Base-by-base conservation (phyloP, 2,329 filamentous ascomycete genomes). In the Exophiala xenobiotica region DNA sequence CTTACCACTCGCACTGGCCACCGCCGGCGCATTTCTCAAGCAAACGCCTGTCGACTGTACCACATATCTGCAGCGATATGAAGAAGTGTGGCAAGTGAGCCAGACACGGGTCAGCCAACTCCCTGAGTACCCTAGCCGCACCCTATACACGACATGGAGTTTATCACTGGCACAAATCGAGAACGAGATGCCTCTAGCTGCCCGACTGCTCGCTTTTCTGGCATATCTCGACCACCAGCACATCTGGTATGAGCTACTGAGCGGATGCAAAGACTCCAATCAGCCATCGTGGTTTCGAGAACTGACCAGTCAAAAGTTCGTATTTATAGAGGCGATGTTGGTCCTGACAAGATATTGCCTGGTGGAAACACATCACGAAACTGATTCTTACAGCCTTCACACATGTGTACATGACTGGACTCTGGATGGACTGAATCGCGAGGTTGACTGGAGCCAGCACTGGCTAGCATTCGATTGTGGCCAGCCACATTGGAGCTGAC, bases 11-110 rank as follows among this genome's bases (percentile, higher is more conserved):
- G 74, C 75, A 1, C 66, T 78, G 11, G 62, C 72, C 3, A 70
- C 73, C n/a, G 74, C 75, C 16, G 73, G 74, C 4, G 65, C 70
- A 0, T 78, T 74, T 51, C 68, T 78, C 11, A 52, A 65, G 20
- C 56, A 74, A 41, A 66, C 68, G 19, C 51, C 66, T 27, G 70
- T 64, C 0, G 71, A 53, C 29, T 67, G 66, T 11, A 48, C 45
- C 0, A 60, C 73, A 26, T 78, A 77, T 59, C 62, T 76, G 31
- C 22, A 64, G 7, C 45, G 66, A 7, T 77, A 78, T 52, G 41
- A 67, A 37, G 55, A 58, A 33, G 68, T 64, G 44, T 78, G 70
- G 74, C 52, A 46, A 12, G 31, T 20, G 35, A 26, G 16, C 5
- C n/a, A 22, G 33, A 1, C 37, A 29, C n/a, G n/a, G n/a, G 41